These are phyloP conservation scores for Mycosphaerella sp. DNA, from an alignment of 2,329 filamentous ascomycete species.

Conservation along the genomic window DNA sequence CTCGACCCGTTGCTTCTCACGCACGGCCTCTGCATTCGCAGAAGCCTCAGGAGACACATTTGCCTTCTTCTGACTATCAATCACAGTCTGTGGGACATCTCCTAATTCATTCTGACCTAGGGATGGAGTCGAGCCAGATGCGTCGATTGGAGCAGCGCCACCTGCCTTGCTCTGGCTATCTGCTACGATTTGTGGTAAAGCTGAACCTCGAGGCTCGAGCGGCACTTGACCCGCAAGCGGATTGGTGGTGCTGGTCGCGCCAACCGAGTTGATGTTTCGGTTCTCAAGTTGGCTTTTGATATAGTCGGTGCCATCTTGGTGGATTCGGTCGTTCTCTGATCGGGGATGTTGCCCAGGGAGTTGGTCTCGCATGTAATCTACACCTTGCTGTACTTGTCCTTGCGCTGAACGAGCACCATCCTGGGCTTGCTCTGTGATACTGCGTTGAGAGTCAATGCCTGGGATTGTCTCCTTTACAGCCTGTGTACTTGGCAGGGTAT, in stretches of 20 bases:
- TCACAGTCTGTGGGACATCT: constrained; percentile 57
- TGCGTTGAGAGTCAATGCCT: neutral
- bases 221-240: constrained; percentile 1
- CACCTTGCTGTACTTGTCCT: neutral
- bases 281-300: constrained; percentile 4
- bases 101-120: constrained; percentile 24
- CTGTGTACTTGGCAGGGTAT: constrained; percentile 3
- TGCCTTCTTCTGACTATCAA: constrained; percentile 65
- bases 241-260: neutral
- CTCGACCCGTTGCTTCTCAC: constrained; percentile 40
- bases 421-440: neutral
- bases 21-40: constrained; percentile 52
- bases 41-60: constrained; percentile 60
- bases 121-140: no score
- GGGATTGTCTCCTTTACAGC: constrained; percentile 5
- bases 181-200: constrained; percentile 1
- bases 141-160: constrained; percentile 2
- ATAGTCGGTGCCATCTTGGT: constrained; percentile 9
- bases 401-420: neutral
- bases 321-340: constrained; percentile 2
- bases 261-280: neutral
- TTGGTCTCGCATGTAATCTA: neutral
- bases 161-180: constrained; percentile 4
- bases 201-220: constrained; percentile 2
- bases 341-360: neutral